A percentile compares a stretch with the other conserved stretches of the same genome.
Evolutionary conservation across 768 basidiomycete species (phyloP).

Genomic region (Coprinopsis cinerea): DNA sequence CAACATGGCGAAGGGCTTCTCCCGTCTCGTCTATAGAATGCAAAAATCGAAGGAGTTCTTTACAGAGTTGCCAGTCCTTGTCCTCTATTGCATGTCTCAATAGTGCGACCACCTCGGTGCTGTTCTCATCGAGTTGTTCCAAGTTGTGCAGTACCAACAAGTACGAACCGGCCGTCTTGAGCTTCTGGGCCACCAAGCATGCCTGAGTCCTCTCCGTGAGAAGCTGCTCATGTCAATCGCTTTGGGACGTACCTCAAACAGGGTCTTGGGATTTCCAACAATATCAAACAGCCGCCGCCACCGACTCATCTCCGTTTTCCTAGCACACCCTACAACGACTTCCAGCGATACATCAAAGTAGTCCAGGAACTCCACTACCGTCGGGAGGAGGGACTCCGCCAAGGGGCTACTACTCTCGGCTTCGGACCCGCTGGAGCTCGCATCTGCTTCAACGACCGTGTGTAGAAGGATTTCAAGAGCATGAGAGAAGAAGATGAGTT

Average conservation of each 20-base stretch:
- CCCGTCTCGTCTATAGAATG: slow-evolving; percentile 91
- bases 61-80: slow-evolving; percentile 86
- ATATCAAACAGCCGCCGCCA: slow-evolving; percentile 88
- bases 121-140: slow-evolving; percentile 79
- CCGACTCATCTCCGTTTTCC: slow-evolving; percentile 90
- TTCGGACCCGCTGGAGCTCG: slow-evolving; percentile 22
- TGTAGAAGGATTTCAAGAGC: slow-evolving; percentile 93
- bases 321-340: slow-evolving; percentile 91
- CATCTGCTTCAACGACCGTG: slow-evolving; percentile 85
- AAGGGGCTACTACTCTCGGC: slow-evolving; percentile 1
- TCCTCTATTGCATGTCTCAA: slow-evolving; percentile 68
- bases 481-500: slow-evolving; percentile 89
- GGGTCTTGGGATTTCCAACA: slow-evolving; percentile 82
- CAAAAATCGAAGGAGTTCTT: slow-evolving; percentile 87
- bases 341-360: slow-evolving; percentile 89
- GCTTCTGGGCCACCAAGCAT: slow-evolving; percentile 63
- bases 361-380: slow-evolving; percentile 86
- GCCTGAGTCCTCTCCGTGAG: slow-evolving; percentile 36
- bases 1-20: slow-evolving; percentile 53
- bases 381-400: slow-evolving; percentile 45
- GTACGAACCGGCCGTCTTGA: slow-evolving; percentile 90
- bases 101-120: slow-evolving; percentile 75
- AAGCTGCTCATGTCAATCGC: not conserved
- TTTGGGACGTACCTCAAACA: slow-evolving; percentile 71
- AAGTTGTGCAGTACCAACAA: slow-evolving; percentile 90